Conservation (phyloP, 2,329 filamentous ascomycete species). For the Macrophomina tecta region DNA sequence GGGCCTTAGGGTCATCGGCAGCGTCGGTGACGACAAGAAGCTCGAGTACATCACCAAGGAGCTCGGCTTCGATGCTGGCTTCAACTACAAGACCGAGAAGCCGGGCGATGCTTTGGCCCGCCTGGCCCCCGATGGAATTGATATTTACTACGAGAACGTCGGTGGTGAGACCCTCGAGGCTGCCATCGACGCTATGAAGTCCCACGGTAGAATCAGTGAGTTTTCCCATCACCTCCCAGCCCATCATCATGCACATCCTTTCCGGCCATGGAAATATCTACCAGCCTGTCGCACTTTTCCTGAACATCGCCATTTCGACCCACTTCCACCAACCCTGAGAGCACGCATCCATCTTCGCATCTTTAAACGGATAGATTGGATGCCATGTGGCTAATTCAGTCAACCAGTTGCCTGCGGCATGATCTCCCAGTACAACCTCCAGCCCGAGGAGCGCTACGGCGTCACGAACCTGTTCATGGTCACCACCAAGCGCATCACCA, state of each 20-base stretch:
- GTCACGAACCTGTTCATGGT: conserved; percentile 70
- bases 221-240: conserved; percentile 37
- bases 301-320: background rate
- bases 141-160: conserved; percentile 85
- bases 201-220: conserved; percentile 68
- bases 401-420: conserved; percentile 60
- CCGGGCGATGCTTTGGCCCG: conserved; percentile 70
- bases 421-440: conserved; percentile 79
- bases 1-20: conserved; percentile 79
- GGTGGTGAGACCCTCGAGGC: conserved; percentile 77
- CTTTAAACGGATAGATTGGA: background rate
- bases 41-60: conserved; percentile 74
- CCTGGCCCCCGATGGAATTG: conserved; percentile 77
- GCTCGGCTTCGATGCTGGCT: conserved; percentile 74
- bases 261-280: conserved; percentile 2
- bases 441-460: conserved; percentile 64
- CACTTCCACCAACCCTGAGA: conserved; percentile 17
- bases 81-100: conserved; percentile 89
- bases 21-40: conserved; percentile 80
- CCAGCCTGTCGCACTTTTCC: conserved; percentile 10
- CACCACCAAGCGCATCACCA: conserved; percentile 70
- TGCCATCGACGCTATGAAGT: conserved; percentile 68
- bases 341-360: no score
- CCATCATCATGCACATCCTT: background rate
- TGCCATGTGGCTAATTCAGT: conserved; percentile 10